Evolutionary conservation across 1,284 basidiomycete species (phyloP).

Genomic region (Laetiporus sulphureus): DNA sequence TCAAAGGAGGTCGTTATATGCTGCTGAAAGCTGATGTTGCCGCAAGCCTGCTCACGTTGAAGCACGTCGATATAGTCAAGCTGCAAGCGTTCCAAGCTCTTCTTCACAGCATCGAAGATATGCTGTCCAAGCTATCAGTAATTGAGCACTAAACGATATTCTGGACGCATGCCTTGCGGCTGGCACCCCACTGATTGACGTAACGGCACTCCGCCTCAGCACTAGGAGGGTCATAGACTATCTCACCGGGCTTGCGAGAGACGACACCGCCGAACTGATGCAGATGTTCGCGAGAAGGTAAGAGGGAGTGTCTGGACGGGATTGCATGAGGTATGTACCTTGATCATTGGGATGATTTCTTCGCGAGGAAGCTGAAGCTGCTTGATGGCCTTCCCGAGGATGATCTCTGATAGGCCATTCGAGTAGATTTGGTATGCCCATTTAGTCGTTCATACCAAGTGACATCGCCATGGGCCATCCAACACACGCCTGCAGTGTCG

Average conservation of each 20-base stretch:
- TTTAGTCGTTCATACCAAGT: too few species aligned
- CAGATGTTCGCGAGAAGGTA: background rate
- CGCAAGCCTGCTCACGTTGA: constrained; percentile 5
- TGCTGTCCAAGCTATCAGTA: constrained; percentile 19
- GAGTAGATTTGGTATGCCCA: constrained; percentile 37
- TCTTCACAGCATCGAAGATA: constrained; percentile 37
- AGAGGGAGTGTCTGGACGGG: background rate
- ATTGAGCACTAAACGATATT: background rate
- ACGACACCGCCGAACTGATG: constrained; percentile 1
- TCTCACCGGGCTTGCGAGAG: background rate
- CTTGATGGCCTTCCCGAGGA: constrained; percentile 78
- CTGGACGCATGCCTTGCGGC: too few species aligned
- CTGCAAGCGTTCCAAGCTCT: constrained; percentile 31
- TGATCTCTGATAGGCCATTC: constrained; percentile 65
- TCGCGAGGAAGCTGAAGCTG: constrained; percentile 63
- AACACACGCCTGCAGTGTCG: constrained; percentile 18
- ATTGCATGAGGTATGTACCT: too few species aligned
- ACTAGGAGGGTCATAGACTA: constrained; percentile 2
- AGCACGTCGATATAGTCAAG: constrained; percentile 29
- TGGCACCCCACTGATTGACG: constrained; percentile 23
- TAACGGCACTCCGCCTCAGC: constrained; percentile 11
- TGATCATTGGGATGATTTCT: constrained; percentile 75
- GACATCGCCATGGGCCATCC: too few species aligned
- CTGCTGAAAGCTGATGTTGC: too few species aligned
- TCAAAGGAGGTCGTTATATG: too few species aligned